Conservation (phyloP, 257 asterid species). For the Solanum arcanum region DNA sequence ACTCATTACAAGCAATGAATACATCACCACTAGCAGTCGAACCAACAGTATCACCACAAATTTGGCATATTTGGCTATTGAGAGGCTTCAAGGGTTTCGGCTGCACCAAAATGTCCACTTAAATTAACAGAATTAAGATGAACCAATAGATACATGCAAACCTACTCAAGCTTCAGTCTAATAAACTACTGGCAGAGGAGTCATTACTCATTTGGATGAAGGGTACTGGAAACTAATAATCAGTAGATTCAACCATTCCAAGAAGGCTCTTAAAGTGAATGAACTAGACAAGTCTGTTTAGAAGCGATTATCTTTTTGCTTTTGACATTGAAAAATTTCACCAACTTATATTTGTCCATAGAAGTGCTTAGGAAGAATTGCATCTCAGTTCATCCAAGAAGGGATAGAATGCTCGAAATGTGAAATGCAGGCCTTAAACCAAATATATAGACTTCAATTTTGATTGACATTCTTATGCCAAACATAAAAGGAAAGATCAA, state of each 20-base stretch:
- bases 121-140: not conserved
- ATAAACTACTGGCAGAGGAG: not conserved
- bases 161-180: not conserved
- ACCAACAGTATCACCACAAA: constrained; percentile 83
- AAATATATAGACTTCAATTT: not conserved
- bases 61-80: constrained; percentile 81
- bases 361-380: not conserved
- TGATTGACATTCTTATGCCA: not conserved
- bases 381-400: not conserved
- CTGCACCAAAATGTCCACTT: constrained; percentile 30
- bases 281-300: not conserved
- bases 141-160: not conserved
- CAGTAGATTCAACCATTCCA: not conserved
- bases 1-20: constrained; percentile 91
- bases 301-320: not conserved
- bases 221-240: not conserved
- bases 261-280: not conserved
- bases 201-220: not conserved
- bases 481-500: not conserved
- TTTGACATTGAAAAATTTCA: not conserved
- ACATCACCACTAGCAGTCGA: constrained; percentile 48
- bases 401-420: not conserved
- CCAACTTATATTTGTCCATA: not conserved
- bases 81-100: constrained; percentile 47
- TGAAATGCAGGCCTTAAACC: not conserved